Evolutionary conservation across 148 eudicot species (phyloP), one percentile per base, ranked within the genome.

Genomic region (Nyssa sinensis): DNA sequence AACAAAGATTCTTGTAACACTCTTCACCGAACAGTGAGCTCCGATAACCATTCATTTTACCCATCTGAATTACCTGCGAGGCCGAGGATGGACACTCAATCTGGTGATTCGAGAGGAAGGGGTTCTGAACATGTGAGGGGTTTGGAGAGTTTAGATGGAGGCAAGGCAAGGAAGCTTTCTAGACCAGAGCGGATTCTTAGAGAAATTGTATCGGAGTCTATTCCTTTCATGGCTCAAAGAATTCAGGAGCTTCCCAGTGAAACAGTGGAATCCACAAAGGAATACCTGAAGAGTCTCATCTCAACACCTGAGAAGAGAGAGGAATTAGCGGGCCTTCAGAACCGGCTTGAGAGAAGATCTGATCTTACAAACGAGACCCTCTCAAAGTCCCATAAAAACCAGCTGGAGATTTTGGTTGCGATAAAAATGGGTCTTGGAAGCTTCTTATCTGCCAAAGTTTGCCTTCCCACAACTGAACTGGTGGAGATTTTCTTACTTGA

Each of bases 21-120:
- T 80, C 68, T 86, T 63, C 74, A 82, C 51, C 84, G 70, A 73
- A 80, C 86, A 21, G 72, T 83, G 33, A 82, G 87, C 79, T 88
- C 97, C 2, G 91, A 92, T 19, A 88, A 77, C 71, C 70, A 55
- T 67, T 90, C 93, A 7, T 88, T 90, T 70, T 90, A 87, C 66
- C 97, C 93, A 10, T 88, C 93, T 5, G 94, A 92, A 70, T 72
- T 92, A 81, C 91, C 91, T 11, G 93, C 97, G 3, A 87, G 88
- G 74, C 91, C 91, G 1, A 77, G 70, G 63, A 29, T 79, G 34
- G 95, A 87, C 37, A 78, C 80, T 31, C 78, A 77, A 57, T 84
- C 89, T 1, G 84, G 78, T 69, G 91, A 89, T 70, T 86, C 87
- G 4, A 75, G 88, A 64, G 87, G 84, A 55, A 84, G 75, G 66